A percentile compares a stretch with the other conserved stretches of the same genome.
These are phyloP conservation scores for Erythrophleum ivorense DNA, from an alignment of 331 rosid species.

Conservation along the genomic window DNA sequence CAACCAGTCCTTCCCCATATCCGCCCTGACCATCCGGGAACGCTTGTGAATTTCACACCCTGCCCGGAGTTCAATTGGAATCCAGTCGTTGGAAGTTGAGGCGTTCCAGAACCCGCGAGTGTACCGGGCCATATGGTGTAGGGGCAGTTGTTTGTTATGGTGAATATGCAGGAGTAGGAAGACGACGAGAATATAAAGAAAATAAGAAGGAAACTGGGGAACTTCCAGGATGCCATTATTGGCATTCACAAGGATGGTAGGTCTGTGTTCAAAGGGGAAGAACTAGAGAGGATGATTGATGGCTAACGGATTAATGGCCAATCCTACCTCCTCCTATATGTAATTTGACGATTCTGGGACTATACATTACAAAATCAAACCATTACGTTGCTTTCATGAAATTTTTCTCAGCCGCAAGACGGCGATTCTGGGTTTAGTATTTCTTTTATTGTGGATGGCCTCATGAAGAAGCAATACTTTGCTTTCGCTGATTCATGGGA, in stretches of 20 bases:
- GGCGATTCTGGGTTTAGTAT: conserved; percentile 66
- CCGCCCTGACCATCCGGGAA: conserved; percentile 81
- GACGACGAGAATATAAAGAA: conserved; percentile 37
- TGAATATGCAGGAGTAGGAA: conserved; percentile 56
- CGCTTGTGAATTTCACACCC: conserved; percentile 50
- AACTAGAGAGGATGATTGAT: not conserved
- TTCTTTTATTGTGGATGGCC: conserved; percentile 55
- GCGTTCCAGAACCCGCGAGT: conserved; percentile 62
- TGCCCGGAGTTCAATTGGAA: conserved; percentile 59
- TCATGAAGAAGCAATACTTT: conserved; percentile 66
- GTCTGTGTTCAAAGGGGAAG: not conserved
- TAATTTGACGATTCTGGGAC: conserved; percentile 40
- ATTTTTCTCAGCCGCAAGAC: conserved; percentile 51
- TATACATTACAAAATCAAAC: conserved; percentile 40
- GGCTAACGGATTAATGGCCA: conserved; percentile 25
- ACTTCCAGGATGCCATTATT: conserved; percentile 29
- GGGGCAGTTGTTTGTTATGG: conserved; percentile 69
- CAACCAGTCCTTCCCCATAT: conserved; percentile 91
- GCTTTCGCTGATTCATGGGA: conserved; percentile 50
- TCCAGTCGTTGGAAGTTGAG: conserved; percentile 62
- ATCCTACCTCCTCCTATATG: conserved; percentile 16
- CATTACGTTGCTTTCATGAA: conserved; percentile 48
- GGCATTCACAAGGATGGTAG: not conserved
- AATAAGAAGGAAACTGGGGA: conserved; percentile 23
- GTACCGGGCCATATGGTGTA: conserved; percentile 82